Conservation (phyloP, 768 basidiomycete species). For the Coprinopsis sp. region DNA sequence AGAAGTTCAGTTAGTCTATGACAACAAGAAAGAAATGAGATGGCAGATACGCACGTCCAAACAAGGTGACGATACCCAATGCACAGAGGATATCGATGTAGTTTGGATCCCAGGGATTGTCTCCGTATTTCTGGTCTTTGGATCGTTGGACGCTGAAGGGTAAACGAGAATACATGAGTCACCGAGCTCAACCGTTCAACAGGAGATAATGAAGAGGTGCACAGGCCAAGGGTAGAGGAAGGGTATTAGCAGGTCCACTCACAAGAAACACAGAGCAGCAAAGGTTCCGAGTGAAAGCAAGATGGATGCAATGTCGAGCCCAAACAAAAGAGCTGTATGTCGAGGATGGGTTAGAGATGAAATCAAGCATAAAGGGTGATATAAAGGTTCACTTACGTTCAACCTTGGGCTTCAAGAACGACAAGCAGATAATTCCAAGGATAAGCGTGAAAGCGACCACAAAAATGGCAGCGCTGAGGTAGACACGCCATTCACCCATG, state of each 20-base stretch:
- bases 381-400: slow-evolving; percentile 17
- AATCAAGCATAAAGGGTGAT: neutral
- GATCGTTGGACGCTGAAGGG: slow-evolving; percentile 20
- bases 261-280: slow-evolving; percentile 26
- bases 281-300: slow-evolving; percentile 25
- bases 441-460: slow-evolving; percentile 23
- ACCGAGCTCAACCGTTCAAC: neutral
- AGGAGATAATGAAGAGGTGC: neutral
- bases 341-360: neutral
- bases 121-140: slow-evolving; percentile 20
- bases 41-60: slow-evolving; percentile 18
- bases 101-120: slow-evolving; percentile 18
- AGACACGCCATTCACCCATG: neutral
- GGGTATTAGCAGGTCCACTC: slow-evolving; percentile 6
- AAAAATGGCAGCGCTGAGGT: slow-evolving; percentile 22
- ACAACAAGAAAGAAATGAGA: neutral
- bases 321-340: slow-evolving; percentile 22
- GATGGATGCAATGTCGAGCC: slow-evolving; percentile 21
- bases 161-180: neutral
- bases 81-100: slow-evolving; percentile 20
- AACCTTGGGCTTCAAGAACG: slow-evolving; percentile 26
- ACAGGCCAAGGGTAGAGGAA: neutral
- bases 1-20: too few species aligned
- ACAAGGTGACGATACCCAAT: slow-evolving; percentile 22
- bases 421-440: slow-evolving; percentile 23